Evolutionary conservation across 2,329 filamentous ascomycete genomes (phyloP), one percentile per base, ranked within the genome.

Genomic region (Microdochium bolleyi): DNA sequence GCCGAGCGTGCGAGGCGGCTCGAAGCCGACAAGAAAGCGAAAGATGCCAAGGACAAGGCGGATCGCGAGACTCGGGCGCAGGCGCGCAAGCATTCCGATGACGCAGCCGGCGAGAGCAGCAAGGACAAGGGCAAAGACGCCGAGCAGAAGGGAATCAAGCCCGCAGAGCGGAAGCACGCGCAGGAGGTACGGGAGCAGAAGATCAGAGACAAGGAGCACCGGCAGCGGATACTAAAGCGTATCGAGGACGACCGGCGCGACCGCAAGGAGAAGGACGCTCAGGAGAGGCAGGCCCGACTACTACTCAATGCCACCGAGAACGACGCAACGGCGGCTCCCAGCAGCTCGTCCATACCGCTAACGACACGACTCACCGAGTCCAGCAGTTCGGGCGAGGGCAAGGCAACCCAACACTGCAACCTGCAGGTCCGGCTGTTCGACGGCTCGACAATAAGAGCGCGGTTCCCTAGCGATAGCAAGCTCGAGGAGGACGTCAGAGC

Each of bases 381-480:
- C 54, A 53, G 2, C 57, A 58, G 49, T 65, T 57, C 24, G 50
- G 55, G 51, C 48, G 54, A 30, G 52, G 58, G 46, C 50, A 58
- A 24, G 56, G 60, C 56, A 49, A 62, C 55, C 57, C 66, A 67
- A 37, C 60, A 66, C 56, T 84, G 82, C 57, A 80, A 85, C 19
- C 72, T 96, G 1, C 89, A 94, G 61, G 81, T 96, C 19, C 82
- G 92, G 8, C 75, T 96, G 0, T 88, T 95, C 53, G 90, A 96
- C 63, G 92, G 92, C 10, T 85, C 84, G 11, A 91, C 84, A 1
- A 80, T 96, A 19, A 83, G 90, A 41, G 79, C 77, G 3, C 83
- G 80, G 19, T 95, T 96, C 66, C 73, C 82, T 11, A 81, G 83
- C 22, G 72, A 73, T 2, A 75, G 80, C 7, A 87, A 79, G 0